phyloP scores from a whole-genome alignment of 2,329 filamentous ascomycete genomes.

The Phaeosphaeriaceae sp. region DNA sequence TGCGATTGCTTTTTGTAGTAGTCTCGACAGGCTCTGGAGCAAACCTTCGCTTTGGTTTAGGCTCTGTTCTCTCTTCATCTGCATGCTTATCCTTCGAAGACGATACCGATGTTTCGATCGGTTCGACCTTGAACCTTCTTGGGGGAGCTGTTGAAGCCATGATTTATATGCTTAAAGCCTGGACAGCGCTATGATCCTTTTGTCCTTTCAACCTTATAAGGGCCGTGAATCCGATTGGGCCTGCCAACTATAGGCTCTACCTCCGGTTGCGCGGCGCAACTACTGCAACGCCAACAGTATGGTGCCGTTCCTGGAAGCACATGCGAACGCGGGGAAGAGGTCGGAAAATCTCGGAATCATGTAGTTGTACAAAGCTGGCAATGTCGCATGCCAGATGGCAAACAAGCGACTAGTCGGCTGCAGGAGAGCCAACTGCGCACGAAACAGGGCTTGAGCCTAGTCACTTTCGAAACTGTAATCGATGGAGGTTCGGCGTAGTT shows the following conservation, averaged over 20 bases:
- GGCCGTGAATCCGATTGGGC: constrained; percentile 22
- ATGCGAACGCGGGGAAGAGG: constrained; percentile 31
- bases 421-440: neutral
- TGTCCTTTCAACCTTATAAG: constrained; percentile 6
- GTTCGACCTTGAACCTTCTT: constrained; percentile 48
- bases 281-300: constrained; percentile 23
- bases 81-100: constrained; percentile 70
- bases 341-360: constrained; percentile 28
- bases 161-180: constrained; percentile 9
- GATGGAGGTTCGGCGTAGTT: neutral
- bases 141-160: constrained; percentile 43
- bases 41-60: constrained; percentile 37
- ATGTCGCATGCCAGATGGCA: constrained; percentile 2
- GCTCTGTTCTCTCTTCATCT: constrained; percentile 53
- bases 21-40: constrained; percentile 75
- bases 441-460: constrained; percentile 6
- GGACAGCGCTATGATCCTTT: constrained; percentile 6
- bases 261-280: constrained; percentile 27
- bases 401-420: neutral
- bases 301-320: constrained; percentile 28
- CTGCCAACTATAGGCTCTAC: constrained; percentile 18
- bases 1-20: constrained; percentile 61
- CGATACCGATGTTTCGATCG: constrained; percentile 41
- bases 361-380: constrained; percentile 11
- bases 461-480: constrained; percentile 5